Base-by-base conservation (phyloP, 192 early-diverging fungal species). In the Linnemannia zychae region DNA sequence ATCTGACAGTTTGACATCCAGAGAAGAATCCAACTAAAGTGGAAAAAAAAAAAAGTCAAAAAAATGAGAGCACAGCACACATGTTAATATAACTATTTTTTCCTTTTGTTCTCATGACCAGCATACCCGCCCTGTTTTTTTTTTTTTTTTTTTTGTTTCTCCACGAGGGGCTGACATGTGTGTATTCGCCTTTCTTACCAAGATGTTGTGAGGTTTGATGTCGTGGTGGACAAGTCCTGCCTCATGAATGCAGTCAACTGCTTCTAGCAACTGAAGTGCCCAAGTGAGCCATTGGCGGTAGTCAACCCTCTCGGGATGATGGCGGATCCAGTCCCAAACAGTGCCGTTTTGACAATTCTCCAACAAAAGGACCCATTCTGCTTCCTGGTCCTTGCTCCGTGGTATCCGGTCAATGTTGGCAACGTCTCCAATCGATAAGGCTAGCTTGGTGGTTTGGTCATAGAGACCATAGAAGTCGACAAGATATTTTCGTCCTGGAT, bases 171-270 rank as follows among this genome's bases (percentile, higher is more conserved):
- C 33, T 72, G 72, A 63, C 28, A 52, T 78, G 36, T 52, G 46
- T 50, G 50, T 33, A 49, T 46, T 3, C 74, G 36, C 5, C n/a
- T 36, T 12, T 33, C 83, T 44, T 86, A 88, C 81, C 79, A 93
- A 76, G 60, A 93, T 87, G 72, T 93, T 93, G 77, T 93, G 92
- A 18, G 86, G 88, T 77, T 93, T 93, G 65, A 93, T 91, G 63
- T 93, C 92, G 67, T 90, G 89, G 78, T 93, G 92, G 11, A 90
- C 87, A 75, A 91, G 74, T 24, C 90, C 89, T 0, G 88, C 88
- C 12, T 77, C 78, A 67, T 90, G 88, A 60, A 93, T 85, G 24
- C 81, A 89, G 13, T 89, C 85, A 37, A 93, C 84, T 36, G 92
- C 92, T 24, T 77, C 65, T 4, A 90, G 52, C 52, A 93, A 88